phyloP scores from a whole-genome alignment of 2,329 filamentous ascomycete species.

The Hymenoscyphus scutula region DNA sequence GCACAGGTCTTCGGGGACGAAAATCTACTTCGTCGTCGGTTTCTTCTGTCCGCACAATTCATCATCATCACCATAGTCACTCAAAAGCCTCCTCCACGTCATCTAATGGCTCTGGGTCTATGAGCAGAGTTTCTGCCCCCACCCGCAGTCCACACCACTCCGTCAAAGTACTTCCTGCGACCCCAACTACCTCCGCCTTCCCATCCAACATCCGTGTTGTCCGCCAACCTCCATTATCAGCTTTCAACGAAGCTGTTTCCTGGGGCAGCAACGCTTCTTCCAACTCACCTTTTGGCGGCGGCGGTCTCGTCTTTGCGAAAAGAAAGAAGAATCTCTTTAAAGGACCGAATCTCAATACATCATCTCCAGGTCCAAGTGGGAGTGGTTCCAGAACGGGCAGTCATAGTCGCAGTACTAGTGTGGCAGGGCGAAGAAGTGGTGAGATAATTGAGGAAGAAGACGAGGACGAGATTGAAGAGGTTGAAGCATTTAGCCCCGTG shows the following conservation, averaged over 20 bases:
- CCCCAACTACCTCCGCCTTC: constrained; percentile 72
- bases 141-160: constrained; percentile 79
- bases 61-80: constrained; percentile 80
- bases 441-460: constrained; percentile 71
- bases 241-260: constrained; percentile 60
- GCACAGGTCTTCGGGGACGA: constrained; percentile 78
- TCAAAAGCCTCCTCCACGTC: constrained; percentile 94
- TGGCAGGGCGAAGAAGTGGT: constrained; percentile 64
- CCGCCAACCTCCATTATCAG: constrained; percentile 53
- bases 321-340: constrained; percentile 80
- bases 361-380: constrained; percentile 25
- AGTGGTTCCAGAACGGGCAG: constrained; percentile 35
- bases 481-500: constrained; percentile 56
- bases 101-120: constrained; percentile 71
- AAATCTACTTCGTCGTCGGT: constrained; percentile 97
- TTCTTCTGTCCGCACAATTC: constrained; percentile 87
- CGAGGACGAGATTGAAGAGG: constrained; percentile 49
- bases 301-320: constrained; percentile 74
- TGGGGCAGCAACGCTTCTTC: constrained; percentile 48
- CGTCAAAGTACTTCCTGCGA: constrained; percentile 92
- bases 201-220: constrained; percentile 85
- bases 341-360: constrained; percentile 63
- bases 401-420: constrained; percentile 58
- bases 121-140: constrained; percentile 65
- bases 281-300: constrained; percentile 56